phyloP scores from a whole-genome alignment of 139 green algal genomes.

The Closterium sp. region DNA sequence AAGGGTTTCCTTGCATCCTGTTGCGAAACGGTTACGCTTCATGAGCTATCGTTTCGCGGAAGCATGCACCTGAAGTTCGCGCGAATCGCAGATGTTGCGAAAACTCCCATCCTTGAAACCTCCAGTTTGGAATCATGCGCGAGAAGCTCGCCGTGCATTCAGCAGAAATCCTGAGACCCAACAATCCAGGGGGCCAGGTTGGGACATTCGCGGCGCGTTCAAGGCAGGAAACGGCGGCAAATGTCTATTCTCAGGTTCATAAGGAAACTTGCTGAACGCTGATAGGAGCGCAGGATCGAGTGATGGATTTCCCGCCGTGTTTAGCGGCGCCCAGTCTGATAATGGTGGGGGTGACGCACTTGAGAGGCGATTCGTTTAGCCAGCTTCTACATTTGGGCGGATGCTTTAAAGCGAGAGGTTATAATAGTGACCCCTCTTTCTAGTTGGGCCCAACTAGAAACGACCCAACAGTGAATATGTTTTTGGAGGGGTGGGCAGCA shows the following conservation, averaged over 20 bases:
- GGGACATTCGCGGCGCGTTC: too few relatives aligned
- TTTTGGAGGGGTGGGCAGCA: too few relatives aligned
- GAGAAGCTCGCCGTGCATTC: neutral
- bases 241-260: neutral
- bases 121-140: neutral
- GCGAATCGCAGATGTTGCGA: neutral
- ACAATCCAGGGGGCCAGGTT: neutral
- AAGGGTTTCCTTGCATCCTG: neutral
- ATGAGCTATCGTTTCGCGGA: neutral
- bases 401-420: too few relatives aligned
- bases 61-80: neutral
- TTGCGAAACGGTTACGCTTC: neutral
- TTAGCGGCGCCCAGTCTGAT: neutral
- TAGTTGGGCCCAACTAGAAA: too few relatives aligned
- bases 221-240: too few relatives aligned
- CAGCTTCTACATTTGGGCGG: too few relatives aligned
- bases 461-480: too few relatives aligned
- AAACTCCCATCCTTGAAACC: neutral
- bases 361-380: too few relatives aligned
- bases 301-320: neutral
- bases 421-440: too few relatives aligned
- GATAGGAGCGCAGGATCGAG: neutral
- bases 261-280: neutral
- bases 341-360: too few relatives aligned
- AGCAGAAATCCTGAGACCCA: neutral